Evolutionary conservation across 352 stramenopile genomes (phyloP).

Genomic region (Globisporangium lucens): DNA sequence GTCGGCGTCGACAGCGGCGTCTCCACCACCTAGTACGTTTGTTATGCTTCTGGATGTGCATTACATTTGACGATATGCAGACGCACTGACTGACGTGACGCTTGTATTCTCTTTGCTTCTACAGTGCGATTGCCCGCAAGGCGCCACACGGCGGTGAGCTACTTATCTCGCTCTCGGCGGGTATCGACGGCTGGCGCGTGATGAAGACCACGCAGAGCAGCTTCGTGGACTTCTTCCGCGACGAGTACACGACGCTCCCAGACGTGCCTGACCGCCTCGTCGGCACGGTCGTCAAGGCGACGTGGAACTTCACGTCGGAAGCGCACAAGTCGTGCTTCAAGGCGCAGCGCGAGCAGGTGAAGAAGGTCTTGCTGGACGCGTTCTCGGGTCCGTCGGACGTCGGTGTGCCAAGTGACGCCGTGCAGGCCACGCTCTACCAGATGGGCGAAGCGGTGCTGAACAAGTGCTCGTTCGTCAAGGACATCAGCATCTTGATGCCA

Average conservation of each 20-base stretch:
- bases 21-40: slow-evolving; percentile 57
- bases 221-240: slow-evolving; percentile 85
- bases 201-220: slow-evolving; percentile 90
- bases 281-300: slow-evolving; percentile 65
- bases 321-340: slow-evolving; percentile 36
- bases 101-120: background rate
- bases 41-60: background rate
- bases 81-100: background rate
- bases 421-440: slow-evolving; percentile 85
- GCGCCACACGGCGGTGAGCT: slow-evolving; percentile 25
- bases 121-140: slow-evolving; percentile 58
- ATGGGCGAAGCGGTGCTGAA: slow-evolving; percentile 84
- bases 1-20: slow-evolving; percentile 53
- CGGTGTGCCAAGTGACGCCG: slow-evolving; percentile 67
- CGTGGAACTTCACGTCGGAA: slow-evolving; percentile 68
- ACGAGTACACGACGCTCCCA: slow-evolving; percentile 75
- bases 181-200: slow-evolving; percentile 67
- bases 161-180: slow-evolving; percentile 49
- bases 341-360: slow-evolving; percentile 46
- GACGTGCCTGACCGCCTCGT: slow-evolving; percentile 78
- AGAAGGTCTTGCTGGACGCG: slow-evolving; percentile 67
- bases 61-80: background rate
- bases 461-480: slow-evolving; percentile 56
- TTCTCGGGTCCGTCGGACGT: slow-evolving; percentile 79
- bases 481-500: slow-evolving; percentile 78